Conservation (phyloP, 2,329 filamentous ascomycete genomes). For the Xylaria polymorpha region DNA sequence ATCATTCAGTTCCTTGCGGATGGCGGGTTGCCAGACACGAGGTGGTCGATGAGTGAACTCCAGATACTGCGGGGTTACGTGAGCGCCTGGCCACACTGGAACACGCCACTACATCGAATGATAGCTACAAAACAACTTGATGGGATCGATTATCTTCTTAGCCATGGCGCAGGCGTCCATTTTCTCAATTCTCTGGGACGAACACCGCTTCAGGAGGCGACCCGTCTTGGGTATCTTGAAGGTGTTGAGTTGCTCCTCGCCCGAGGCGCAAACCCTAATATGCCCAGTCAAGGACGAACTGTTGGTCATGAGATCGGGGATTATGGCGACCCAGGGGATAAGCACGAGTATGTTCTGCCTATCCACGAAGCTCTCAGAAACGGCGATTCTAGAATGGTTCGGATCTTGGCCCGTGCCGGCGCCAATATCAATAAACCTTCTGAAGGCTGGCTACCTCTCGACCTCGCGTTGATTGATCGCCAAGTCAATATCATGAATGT, state of each 20-base stretch:
- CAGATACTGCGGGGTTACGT: slow-evolving; percentile 9
- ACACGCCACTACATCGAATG: slow-evolving; percentile 25
- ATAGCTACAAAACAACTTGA: slow-evolving; percentile 19
- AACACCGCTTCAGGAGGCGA: not conserved
- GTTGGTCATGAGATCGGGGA: not conserved
- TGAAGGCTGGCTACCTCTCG: slow-evolving; percentile 17
- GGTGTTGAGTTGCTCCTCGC: not conserved
- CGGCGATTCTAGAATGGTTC: not conserved
- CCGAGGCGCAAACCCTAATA: not conserved
- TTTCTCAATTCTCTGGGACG: not conserved
- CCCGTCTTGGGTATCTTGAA: not conserved
- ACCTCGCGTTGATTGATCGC: slow-evolving; percentile 20
- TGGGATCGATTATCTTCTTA: not conserved
- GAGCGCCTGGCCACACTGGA: slow-evolving; percentile 23
- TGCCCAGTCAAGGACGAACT: not conserved
- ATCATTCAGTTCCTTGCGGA: not conserved
- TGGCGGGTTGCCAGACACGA: not conserved
- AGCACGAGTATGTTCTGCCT: not conserved
- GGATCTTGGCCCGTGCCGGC: not conserved
- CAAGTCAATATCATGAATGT: slow-evolving; percentile 12
- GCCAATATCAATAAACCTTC: slow-evolving; percentile 6
- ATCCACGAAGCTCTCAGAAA: not conserved
- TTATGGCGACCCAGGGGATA: not conserved
- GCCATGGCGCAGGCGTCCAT: not conserved
- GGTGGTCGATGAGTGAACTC: slow-evolving; percentile 11